Percentiles rank a stretch among this genome's conserved stretches.
Evolutionary conservation across 192 early-diverging fungal genomes (phyloP).

Genomic region (Gryganskiella cystojenkinii): DNA sequence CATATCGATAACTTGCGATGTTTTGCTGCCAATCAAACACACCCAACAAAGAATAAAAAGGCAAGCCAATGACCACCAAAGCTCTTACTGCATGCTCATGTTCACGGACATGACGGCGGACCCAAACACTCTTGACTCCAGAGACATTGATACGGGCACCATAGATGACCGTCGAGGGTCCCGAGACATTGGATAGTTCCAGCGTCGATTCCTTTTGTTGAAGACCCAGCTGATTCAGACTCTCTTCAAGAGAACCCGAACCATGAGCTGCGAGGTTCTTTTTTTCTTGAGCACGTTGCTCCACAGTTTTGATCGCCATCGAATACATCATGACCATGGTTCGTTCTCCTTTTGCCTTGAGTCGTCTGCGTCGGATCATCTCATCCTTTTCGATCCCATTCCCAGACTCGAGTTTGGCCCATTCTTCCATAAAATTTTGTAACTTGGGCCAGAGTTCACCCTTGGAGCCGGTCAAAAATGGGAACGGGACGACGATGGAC

Average conservation of each 20-base stretch:
- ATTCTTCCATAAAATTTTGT: conserved; percentile 59
- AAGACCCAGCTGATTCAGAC: not conserved
- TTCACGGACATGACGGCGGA: conserved; percentile 57
- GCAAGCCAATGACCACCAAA: not conserved
- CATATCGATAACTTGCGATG: too few species aligned
- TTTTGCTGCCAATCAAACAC: too few species aligned
- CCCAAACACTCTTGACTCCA: conserved; percentile 46
- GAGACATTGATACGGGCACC: conserved; percentile 59
- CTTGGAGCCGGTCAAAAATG: conserved; percentile 55
- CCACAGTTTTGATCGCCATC: conserved; percentile 39
- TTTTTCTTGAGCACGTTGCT: conserved; percentile 40
- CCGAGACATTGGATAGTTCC: not conserved
- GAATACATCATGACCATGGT: conserved; percentile 39
- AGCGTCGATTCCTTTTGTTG: not conserved
- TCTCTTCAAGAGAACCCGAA: conserved; percentile 10
- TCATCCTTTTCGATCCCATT: conserved; percentile 43
- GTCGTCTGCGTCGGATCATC: conserved; percentile 22
- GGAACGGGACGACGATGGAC: conserved; percentile 58
- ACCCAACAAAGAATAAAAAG: too few species aligned
- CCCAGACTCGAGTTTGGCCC: conserved; percentile 52
- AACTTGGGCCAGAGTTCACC: conserved; percentile 60
- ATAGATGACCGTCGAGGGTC: conserved; percentile 28
- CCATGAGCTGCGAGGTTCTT: not conserved
- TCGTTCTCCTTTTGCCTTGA: conserved; percentile 39
- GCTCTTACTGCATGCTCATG: conserved; percentile 51